A percentile compares a stretch with the other conserved stretches of the same genome.
Conservation (phyloP, 306 rosid species). For the Glycyrrhiza uralensis region DNA sequence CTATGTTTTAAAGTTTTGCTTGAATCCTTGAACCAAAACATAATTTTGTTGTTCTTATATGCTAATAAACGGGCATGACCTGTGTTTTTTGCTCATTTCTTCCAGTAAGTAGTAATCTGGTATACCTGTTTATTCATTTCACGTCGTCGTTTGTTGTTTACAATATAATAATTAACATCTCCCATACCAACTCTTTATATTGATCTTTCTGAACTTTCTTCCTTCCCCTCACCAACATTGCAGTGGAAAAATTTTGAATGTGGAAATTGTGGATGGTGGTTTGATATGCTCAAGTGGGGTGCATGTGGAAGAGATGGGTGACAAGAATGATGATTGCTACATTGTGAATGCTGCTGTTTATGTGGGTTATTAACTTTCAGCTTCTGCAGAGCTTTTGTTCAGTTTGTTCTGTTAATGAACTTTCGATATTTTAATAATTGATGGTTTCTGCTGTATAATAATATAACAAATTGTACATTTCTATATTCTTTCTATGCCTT, state of each 20-base stretch:
- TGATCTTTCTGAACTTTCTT: not conserved
- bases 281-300: constrained; percentile 96
- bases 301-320: constrained; percentile 94
- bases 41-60: constrained; percentile 19
- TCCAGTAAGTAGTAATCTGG: not conserved
- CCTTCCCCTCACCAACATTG: constrained; percentile 5
- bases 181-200: not conserved
- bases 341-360: constrained; percentile 96
- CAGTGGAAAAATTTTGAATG: constrained; percentile 82
- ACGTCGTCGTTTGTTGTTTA: constrained; percentile 8
- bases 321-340: constrained; percentile 91
- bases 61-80: not conserved
- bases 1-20: not conserved
- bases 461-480: not conserved
- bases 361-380: constrained; percentile 65
- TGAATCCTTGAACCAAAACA: constrained; percentile 7
- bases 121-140: not conserved
- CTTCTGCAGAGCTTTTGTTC: constrained; percentile 19
- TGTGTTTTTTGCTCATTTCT: not conserved
- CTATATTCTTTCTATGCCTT: not conserved
- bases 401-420: not conserved
- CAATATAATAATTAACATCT: not conserved
- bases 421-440: not conserved
- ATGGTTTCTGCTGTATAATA: not conserved
- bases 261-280: constrained; percentile 94